Percentiles rank a stretch among this genome's conserved stretches.
Conservation (phyloP, 306 rosid species). For the Luffa acutangula region DNA sequence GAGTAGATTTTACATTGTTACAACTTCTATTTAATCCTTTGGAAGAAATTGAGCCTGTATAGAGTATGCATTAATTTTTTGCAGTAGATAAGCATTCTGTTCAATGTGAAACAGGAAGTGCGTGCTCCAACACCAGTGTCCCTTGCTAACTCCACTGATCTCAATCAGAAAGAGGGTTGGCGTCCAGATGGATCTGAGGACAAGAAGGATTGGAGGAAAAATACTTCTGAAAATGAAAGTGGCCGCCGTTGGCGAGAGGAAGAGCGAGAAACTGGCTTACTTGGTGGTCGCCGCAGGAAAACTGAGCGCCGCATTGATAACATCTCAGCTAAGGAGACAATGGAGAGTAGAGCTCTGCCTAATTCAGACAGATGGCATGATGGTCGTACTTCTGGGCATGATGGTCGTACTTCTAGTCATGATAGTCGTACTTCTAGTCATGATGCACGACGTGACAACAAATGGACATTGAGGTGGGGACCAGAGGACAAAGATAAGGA, state of each 20-base stretch:
- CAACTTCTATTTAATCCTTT: background rate
- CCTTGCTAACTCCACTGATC: slow-evolving; percentile 25
- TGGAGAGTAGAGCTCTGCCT: slow-evolving; percentile 31
- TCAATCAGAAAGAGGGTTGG: slow-evolving; percentile 44
- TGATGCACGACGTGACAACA: slow-evolving; percentile 45
- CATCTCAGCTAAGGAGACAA: slow-evolving; percentile 26
- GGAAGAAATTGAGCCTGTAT: background rate
- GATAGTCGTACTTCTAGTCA: slow-evolving; percentile 24
- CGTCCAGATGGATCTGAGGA: slow-evolving; percentile 46
- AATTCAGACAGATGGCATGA: slow-evolving; percentile 46
- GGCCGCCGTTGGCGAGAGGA: slow-evolving; percentile 62
- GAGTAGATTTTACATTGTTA: background rate
- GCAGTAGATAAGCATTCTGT: slow-evolving; percentile 1
- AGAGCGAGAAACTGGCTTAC: slow-evolving; percentile 55
- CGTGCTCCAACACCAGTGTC: slow-evolving; percentile 33
- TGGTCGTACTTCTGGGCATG: slow-evolving; percentile 25
- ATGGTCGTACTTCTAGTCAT: slow-evolving; percentile 30
- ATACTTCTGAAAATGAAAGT: slow-evolving; percentile 31
- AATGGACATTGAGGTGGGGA: slow-evolving; percentile 58
- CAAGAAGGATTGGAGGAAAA: slow-evolving; percentile 43
- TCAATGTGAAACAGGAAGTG: slow-evolving; percentile 25
- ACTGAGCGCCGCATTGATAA: slow-evolving; percentile 39
- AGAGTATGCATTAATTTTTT: background rate
- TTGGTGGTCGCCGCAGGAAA: slow-evolving; percentile 48
- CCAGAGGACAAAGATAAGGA: slow-evolving; percentile 63